Conservation (phyloP, 352 stramenopile genomes). For the Globisporangium nunn region DNA sequence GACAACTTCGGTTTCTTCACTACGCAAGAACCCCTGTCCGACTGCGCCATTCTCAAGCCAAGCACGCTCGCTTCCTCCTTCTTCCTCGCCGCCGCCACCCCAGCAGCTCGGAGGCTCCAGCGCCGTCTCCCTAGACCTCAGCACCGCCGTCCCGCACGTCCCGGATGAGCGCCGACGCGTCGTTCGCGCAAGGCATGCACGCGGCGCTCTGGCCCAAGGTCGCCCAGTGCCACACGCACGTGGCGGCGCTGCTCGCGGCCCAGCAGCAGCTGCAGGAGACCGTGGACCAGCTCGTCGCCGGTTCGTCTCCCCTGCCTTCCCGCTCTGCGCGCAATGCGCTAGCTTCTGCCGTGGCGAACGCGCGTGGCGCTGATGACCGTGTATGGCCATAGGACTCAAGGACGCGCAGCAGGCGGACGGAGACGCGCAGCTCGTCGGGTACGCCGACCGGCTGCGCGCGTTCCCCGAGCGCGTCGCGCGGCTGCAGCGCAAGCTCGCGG, state of each 20-base stretch:
- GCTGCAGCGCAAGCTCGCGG: conserved; percentile 61
- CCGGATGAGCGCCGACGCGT: conserved; percentile 9
- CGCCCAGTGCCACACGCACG: conserved; percentile 73
- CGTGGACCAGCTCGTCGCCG: conserved; percentile 48
- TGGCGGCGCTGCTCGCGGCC: conserved; percentile 54
- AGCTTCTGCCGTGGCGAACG: too few relatives aligned
- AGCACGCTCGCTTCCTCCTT: too few relatives aligned
- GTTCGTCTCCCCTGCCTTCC: conserved; percentile 12
- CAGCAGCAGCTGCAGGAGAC: conserved; percentile 70
- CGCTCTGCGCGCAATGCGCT: too few relatives aligned
- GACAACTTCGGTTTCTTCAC: too few relatives aligned
- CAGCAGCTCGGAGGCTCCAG: too few relatives aligned
- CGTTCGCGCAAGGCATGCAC: conserved; percentile 74
- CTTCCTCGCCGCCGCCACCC: too few relatives aligned
- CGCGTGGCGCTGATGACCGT: not conserved
- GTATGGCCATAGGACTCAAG: conserved; percentile 27
- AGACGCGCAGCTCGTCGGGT: conserved; percentile 46
- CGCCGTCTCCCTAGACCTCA: not conserved
- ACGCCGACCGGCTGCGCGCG: conserved; percentile 60
- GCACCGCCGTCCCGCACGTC: too few relatives aligned
- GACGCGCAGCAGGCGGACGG: conserved; percentile 51
- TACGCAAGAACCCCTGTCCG: too few relatives aligned
- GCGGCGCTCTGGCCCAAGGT: conserved; percentile 79
- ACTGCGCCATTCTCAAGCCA: too few relatives aligned
- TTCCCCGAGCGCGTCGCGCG: conserved; percentile 60